phyloP scores from a whole-genome alignment of 192 early-diverging fungal species.

The Chytriomyces sp. region DNA sequence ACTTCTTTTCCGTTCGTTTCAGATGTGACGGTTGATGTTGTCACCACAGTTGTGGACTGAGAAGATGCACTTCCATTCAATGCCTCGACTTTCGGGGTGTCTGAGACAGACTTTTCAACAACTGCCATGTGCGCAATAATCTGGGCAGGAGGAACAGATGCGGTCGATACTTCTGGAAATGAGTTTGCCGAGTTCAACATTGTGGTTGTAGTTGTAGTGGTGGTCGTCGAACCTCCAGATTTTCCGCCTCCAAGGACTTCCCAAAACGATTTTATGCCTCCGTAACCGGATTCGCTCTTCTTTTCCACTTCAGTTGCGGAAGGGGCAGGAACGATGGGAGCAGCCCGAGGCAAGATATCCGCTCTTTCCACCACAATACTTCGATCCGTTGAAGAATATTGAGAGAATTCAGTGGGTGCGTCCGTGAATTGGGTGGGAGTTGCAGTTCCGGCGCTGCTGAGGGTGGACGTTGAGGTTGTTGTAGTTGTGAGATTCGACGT shows the following conservation, averaged over 20 bases:
- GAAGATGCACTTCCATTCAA: neutral
- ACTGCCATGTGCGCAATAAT: neutral
- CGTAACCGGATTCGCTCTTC: neutral
- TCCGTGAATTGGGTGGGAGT: neutral
- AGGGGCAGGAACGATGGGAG: neutral
- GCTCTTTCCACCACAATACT: neutral
- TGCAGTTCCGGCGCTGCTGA: neutral
- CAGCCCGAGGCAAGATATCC: neutral
- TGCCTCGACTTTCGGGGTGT: neutral
- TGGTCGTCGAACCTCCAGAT: neutral
- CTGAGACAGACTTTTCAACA: neutral
- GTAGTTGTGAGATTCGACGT: neutral
- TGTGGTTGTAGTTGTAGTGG: neutral
- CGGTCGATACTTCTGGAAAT: neutral
- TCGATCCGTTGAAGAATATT: no score
- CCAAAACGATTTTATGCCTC: slow-evolving; percentile 6
- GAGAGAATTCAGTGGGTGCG: no score
- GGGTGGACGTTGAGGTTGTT: neutral
- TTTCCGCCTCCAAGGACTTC: slow-evolving; percentile 8
- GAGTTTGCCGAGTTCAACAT: neutral
- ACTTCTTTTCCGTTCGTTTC: neutral
- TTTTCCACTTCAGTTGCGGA: neutral
- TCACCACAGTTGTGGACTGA: neutral
- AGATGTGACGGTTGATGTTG: neutral
- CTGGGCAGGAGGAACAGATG: neutral